Evolutionary conservation across 2,329 filamentous ascomycete genomes (phyloP), one percentile per base, ranked within the genome.

Genomic region (Curvularia lunata): DNA sequence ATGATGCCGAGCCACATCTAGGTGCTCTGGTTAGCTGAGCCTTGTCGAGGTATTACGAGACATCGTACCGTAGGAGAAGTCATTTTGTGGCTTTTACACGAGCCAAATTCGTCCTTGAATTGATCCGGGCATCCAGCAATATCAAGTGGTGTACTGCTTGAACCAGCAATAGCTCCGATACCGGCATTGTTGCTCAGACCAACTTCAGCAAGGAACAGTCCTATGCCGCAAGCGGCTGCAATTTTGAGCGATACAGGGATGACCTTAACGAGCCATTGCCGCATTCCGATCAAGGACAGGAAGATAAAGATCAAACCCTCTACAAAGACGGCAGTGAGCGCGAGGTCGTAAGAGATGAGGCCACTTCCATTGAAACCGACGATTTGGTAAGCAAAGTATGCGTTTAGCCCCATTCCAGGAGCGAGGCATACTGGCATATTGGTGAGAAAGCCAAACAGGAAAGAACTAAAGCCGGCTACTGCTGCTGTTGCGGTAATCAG

Each of bases 1-100:
- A 94, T 93, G 65, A 96, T 91, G 27, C 91, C 92, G 50, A 96
- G 83, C 92, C 92, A 96, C 84, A 96, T 86, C 76, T 78, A 55
- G 13, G 19, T 4, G 12, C 32, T 9, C 27, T 32, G 5, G n/a
- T 62, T 28, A 48, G 57, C 68, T 43, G 19, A 6, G 1, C 37
- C 64, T 58, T 27, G 5, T 48, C 9, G 19, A 19, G 21, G 19
- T 54, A 23, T 41, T 13, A 19, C n/a, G 13, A 25, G 16, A 16
- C 18, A 19, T 68, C 75, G 67, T 64, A 77, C 75, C 13, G 88
- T 87, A 1, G 91, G 90, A 64, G 85, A 91, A 58, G 90, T 88
- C 91, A 96, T 94, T 82, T 92, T 92, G 56, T 86, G 83, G 42
- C 82, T 82, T 48, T 83, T 83, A 71, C 91, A 95, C 3, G 84